These are phyloP conservation scores for Monosporascus cannonballus DNA, from an alignment of 2,329 filamentous ascomycete genomes.

Conservation along the genomic window DNA sequence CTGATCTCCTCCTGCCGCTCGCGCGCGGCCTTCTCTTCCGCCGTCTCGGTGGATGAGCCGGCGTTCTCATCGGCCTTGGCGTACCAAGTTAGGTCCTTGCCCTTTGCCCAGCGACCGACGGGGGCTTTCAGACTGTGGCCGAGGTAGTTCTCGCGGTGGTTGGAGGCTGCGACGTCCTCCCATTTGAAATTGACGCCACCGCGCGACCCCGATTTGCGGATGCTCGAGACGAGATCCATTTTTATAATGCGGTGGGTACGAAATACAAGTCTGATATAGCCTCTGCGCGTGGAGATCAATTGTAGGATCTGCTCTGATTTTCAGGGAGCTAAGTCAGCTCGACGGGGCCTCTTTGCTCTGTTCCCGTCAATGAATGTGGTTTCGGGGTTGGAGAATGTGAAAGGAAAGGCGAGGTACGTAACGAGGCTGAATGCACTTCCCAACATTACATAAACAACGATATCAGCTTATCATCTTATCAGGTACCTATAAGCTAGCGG, in stretches of 20 bases:
- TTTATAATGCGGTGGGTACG: not conserved
- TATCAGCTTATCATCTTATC: too few species aligned
- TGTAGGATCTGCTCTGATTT: not conserved
- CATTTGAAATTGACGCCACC: conserved; percentile 95
- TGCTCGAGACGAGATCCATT: conserved; percentile 91
- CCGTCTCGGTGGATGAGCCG: conserved; percentile 47
- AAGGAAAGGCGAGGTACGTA: too few species aligned
- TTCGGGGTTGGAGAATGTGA: too few species aligned
- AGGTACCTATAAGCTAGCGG: too few species aligned
- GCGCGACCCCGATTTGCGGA: conserved; percentile 85
- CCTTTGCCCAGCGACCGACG: conserved; percentile 86
- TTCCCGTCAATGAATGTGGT: not conserved
- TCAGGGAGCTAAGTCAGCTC: not conserved
- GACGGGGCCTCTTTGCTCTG: not conserved
- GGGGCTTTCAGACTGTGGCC: conserved; percentile 90
- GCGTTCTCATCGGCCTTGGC: conserved; percentile 50
- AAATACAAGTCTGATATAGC: not conserved
- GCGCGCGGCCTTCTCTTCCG: conserved; percentile 51
- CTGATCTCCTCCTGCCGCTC: conserved; percentile 72
- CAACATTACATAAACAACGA: too few species aligned
- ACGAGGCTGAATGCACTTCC: too few species aligned
- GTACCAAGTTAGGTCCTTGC: conserved; percentile 61
- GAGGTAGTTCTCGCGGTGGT: conserved; percentile 83
- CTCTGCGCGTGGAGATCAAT: too few species aligned
- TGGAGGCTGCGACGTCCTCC: conserved; percentile 84